These are phyloP conservation scores for Nitzschia palea DNA, from an alignment of 108 stramenopile genomes.

Conservation along the genomic window DNA sequence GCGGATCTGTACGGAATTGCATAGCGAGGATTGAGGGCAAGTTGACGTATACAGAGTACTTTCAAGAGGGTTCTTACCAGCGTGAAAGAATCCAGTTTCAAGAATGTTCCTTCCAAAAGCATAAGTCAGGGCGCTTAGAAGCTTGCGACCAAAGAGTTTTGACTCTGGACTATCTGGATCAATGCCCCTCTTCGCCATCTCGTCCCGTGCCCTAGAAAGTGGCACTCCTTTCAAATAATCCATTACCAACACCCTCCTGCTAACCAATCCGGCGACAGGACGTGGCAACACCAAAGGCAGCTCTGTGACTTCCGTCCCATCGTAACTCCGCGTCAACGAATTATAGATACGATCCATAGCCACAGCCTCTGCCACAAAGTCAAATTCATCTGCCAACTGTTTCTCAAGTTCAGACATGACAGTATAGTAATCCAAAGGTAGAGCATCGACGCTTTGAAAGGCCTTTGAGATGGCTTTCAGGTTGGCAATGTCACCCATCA, in stretches of 20 bases:
- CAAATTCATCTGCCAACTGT: constrained; percentile 90
- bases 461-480: constrained; percentile 84
- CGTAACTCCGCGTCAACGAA: constrained; percentile 49
- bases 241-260: constrained; percentile 90
- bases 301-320: constrained; percentile 53
- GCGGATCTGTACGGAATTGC: constrained; percentile 23
- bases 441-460: constrained; percentile 60
- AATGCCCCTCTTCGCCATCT: constrained; percentile 86
- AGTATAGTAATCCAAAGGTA: constrained; percentile 94
- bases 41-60: too few relatives aligned
- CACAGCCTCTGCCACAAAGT: constrained; percentile 94
- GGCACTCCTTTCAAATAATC: constrained; percentile 92
- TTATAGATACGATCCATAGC: constrained; percentile 92
- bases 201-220: constrained; percentile 81
- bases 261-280: constrained; percentile 83
- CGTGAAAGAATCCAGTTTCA: constrained; percentile 94
- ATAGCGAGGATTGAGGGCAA: too few relatives aligned
- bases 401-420: constrained; percentile 88
- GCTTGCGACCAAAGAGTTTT: constrained; percentile 84
- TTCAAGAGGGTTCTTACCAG: constrained; percentile 57
- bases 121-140: constrained; percentile 81
- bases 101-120: constrained; percentile 91
- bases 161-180: constrained; percentile 87
- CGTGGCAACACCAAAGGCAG: constrained; percentile 87
- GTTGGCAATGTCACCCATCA: constrained; percentile 92